Evolutionary conservation across 345 rosid species (phyloP).

Genomic region (Citrus australasica): DNA sequence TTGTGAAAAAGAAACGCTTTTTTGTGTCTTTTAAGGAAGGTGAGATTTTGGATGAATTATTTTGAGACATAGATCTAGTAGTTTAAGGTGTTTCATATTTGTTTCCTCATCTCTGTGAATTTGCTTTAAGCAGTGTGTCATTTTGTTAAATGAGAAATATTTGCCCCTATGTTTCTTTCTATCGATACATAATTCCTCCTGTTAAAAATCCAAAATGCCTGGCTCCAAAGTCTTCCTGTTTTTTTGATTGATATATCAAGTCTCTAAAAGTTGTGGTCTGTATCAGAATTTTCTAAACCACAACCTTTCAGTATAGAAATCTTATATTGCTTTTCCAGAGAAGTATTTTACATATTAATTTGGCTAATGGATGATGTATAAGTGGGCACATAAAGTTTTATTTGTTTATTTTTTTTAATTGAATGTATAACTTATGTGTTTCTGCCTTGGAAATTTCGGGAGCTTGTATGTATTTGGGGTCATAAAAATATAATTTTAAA

Average conservation of each 20-base stretch:
- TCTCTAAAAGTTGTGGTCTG: neutral
- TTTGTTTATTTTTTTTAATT: no score
- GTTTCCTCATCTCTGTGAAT: neutral
- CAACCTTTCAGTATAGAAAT: neutral
- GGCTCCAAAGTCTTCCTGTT: neutral
- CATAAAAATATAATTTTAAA: neutral
- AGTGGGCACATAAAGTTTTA: neutral
- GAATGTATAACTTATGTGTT: neutral
- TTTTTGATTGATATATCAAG: neutral
- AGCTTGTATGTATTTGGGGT: neutral
- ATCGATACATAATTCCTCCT: neutral
- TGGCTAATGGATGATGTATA: no score
- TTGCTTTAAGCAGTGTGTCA: neutral
- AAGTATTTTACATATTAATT: neutral
- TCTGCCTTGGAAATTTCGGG: neutral
- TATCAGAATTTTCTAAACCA: neutral
- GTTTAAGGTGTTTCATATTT: neutral
- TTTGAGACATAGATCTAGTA: neutral
- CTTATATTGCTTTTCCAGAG: neutral
- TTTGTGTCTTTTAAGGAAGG: no score
- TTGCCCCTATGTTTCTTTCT: neutral
- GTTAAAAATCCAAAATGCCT: neutral
- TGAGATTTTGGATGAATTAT: no score
- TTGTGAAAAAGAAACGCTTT: no score
- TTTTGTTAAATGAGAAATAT: neutral